Evolutionary conservation across 192 early-diverging fungal genomes (phyloP).

Genomic region (Coemansia aciculifera): DNA sequence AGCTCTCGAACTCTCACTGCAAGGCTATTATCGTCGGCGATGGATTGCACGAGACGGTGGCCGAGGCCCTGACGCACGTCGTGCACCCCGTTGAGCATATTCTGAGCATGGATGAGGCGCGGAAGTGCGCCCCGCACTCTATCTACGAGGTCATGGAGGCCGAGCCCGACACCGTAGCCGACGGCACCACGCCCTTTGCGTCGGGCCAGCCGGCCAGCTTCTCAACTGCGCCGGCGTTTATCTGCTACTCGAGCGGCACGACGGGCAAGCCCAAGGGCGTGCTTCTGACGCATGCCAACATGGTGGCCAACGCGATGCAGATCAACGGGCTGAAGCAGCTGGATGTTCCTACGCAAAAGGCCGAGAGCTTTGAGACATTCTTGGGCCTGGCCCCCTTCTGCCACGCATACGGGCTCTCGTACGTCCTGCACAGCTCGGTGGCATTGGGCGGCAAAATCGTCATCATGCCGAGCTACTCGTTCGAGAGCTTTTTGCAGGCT

Average conservation of each 20-base stretch:
- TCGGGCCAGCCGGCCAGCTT: constrained; percentile 10
- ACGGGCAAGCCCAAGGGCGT: constrained; percentile 72
- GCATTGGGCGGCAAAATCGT: constrained; percentile 56
- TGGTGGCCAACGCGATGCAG: constrained; percentile 66
- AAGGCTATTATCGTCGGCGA: constrained; percentile 63
- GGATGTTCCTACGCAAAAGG: constrained; percentile 20
- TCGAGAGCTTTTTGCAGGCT: constrained; percentile 60
- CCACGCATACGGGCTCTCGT: constrained; percentile 70
- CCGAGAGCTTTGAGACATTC: constrained; percentile 51
- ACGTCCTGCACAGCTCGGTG: constrained; percentile 52
- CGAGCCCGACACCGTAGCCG: background rate
- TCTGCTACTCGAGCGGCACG: constrained; percentile 75
- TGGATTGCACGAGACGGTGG: constrained; percentile 25
- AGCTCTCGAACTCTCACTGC: constrained; percentile 72
- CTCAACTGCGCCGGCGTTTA: constrained; percentile 54
- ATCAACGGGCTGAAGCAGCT: constrained; percentile 42
- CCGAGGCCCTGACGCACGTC: constrained; percentile 15
- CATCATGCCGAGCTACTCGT: constrained; percentile 73
- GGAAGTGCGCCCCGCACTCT: background rate
- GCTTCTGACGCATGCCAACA: constrained; percentile 66
- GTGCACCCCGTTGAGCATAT: constrained; percentile 42
- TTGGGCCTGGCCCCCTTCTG: constrained; percentile 67
- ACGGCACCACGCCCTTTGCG: background rate
- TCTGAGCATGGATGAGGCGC: constrained; percentile 32
- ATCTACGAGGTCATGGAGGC: constrained; percentile 22